Conservation (phyloP, 257 asterid genomes). For the Nicotiana sylvestris region DNA sequence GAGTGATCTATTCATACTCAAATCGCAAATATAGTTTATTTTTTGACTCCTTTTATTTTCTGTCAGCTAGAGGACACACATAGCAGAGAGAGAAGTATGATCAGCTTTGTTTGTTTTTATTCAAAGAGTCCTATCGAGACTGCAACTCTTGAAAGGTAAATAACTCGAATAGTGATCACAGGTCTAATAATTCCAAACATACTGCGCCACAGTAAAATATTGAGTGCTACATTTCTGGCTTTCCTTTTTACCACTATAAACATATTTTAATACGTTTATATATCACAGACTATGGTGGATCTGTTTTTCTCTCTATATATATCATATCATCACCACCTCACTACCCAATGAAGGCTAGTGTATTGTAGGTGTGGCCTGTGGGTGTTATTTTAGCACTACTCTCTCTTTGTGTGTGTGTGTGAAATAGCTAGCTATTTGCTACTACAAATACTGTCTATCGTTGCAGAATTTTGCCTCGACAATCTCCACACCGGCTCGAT, state of each 20-base stretch:
- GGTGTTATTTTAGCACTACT: constrained; percentile 1
- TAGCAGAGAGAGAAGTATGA: background rate
- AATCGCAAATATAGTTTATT: background rate
- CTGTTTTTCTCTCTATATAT: constrained; percentile 12
- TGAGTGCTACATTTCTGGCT: background rate
- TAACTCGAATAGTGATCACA: background rate
- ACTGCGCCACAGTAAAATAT: background rate
- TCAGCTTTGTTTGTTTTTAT: background rate
- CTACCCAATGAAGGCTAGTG: background rate
- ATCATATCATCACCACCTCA: constrained; percentile 25
- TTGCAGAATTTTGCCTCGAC: constrained; percentile 35
- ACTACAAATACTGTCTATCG: background rate
- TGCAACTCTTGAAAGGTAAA: background rate
- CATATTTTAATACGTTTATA: background rate
- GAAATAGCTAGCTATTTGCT: background rate
- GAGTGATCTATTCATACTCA: background rate
- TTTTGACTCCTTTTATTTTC: too few species aligned
- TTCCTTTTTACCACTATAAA: background rate
- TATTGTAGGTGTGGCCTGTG: background rate
- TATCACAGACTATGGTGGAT: constrained; percentile 10
- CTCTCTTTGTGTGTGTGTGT: background rate
- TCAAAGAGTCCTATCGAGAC: background rate
- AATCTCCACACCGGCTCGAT: constrained; percentile 38
- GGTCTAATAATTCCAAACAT: background rate
- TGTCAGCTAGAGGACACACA: background rate